phyloP scores from a whole-genome alignment of 176 grass and related monocot genomes.

The Avena atlantica region DNA sequence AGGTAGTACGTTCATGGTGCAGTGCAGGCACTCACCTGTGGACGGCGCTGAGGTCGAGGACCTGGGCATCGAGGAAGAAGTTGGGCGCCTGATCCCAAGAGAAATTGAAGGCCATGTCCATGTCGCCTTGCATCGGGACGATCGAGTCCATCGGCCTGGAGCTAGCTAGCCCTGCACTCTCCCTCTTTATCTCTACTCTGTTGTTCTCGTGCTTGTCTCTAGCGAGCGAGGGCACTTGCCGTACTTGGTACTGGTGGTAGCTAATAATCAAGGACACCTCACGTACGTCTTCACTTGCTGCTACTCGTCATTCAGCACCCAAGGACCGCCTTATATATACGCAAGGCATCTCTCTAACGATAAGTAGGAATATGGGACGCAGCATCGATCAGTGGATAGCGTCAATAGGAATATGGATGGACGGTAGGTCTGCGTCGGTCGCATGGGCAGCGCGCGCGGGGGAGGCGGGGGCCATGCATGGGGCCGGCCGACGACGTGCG shows the following conservation, averaged over 20 bases:
- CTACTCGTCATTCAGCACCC: neutral
- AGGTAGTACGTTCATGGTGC: neutral
- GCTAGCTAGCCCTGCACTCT: neutral
- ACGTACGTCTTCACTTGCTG: too few relatives aligned
- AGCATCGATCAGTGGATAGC: neutral
- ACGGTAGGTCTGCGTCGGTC: neutral
- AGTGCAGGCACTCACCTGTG: constrained; percentile 21
- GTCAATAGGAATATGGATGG: neutral
- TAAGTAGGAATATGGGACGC: neutral
- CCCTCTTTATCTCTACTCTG: neutral
- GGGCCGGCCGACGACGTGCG: neutral
- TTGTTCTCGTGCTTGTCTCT: neutral
- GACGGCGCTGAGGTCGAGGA: constrained; percentile 38
- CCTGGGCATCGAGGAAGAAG: neutral
- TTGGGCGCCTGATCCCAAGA: constrained; percentile 50
- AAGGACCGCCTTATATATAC: neutral
- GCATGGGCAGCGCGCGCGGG: neutral
- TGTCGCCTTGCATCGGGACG: constrained; percentile 41
- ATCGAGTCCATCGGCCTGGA: neutral
- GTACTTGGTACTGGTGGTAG: too few relatives aligned
- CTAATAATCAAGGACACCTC: neutral
- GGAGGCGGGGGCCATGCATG: neutral
- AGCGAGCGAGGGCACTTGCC: neutral
- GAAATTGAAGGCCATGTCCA: constrained; percentile 29
- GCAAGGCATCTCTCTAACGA: neutral